These are phyloP conservation scores for Zygosaccharomyces rouxii DNA, from an alignment of 805 yeast species.

Conservation along the genomic window DNA sequence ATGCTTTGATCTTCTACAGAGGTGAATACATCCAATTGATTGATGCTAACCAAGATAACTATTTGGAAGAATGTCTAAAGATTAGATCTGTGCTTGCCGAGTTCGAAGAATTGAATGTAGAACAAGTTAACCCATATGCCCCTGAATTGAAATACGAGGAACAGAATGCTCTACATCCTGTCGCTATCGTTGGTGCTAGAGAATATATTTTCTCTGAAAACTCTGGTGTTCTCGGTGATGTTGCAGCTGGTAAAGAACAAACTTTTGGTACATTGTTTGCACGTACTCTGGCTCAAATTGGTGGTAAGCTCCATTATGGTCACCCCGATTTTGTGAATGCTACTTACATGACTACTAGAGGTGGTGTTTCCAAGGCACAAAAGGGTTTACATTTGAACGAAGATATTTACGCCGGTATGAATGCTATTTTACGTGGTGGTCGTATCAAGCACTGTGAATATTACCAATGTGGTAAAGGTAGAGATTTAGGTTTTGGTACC, in stretches of 20 bases:
- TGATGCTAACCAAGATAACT: constrained; percentile 85
- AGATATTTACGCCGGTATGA: constrained; percentile 89
- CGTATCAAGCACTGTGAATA: constrained; percentile 84
- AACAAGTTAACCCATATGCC: constrained; percentile 78
- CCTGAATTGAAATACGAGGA: constrained; percentile 60
- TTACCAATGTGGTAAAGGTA: constrained; percentile 86
- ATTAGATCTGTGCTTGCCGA: constrained; percentile 78
- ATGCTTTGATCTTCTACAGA: constrained; percentile 71
- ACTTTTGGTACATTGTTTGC: constrained; percentile 83
- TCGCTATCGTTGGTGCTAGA: constrained; percentile 83
- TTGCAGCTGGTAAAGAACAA: constrained; percentile 89
- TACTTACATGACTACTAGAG: constrained; percentile 76
- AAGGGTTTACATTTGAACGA: constrained; percentile 81
- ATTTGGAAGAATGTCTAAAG: constrained; percentile 79
- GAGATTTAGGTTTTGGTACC: constrained; percentile 85
- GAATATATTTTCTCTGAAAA: constrained; percentile 84
- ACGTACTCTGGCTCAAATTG: constrained; percentile 77
- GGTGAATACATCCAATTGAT: constrained; percentile 83
- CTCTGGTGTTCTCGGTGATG: constrained; percentile 81
- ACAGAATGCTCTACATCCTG: constrained; percentile 53
- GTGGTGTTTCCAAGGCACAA: constrained; percentile 85
- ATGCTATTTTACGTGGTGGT: constrained; percentile 77
- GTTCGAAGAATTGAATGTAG: constrained; percentile 72
- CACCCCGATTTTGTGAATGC: constrained; percentile 82
- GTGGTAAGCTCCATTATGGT: constrained; percentile 84